Conservation (phyloP, 2,329 filamentous ascomycete species). For the Ophiosphaerella korrae region DNA sequence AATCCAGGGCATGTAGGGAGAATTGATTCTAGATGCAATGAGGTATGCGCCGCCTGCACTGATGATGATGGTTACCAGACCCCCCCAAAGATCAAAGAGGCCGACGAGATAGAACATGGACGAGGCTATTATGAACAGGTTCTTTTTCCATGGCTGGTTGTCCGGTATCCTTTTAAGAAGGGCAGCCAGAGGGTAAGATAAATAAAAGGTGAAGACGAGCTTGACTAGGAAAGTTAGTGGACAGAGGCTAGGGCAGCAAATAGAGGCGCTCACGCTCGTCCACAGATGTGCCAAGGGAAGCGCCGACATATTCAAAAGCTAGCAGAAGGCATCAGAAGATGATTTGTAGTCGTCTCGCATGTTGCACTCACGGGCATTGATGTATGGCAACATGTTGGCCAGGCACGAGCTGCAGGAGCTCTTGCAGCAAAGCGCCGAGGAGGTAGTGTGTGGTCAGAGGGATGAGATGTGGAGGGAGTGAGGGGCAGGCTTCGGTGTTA, state of each 20-base stretch:
- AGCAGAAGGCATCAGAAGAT: slow-evolving; percentile 2
- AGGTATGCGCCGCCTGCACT: slow-evolving; percentile 79
- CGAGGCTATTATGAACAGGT: slow-evolving; percentile 83
- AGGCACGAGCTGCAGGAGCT: background rate
- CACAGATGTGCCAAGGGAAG: slow-evolving; percentile 64
- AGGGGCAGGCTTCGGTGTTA: too few species aligned
- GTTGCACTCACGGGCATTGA: slow-evolving; percentile 61
- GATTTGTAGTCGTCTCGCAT: background rate
- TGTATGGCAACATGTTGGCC: slow-evolving; percentile 65
- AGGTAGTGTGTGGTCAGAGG: background rate
- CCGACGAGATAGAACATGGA: slow-evolving; percentile 91
- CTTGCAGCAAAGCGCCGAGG: background rate
- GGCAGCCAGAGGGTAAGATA: slow-evolving; percentile 90
- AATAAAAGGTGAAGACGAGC: slow-evolving; percentile 84
- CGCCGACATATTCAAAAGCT: slow-evolving; percentile 67
- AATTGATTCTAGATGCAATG: slow-evolving; percentile 82
- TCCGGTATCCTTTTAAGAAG: slow-evolving; percentile 91
- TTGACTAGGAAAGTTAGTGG: slow-evolving; percentile 69
- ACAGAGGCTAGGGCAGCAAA: background rate
- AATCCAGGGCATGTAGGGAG: slow-evolving; percentile 97
- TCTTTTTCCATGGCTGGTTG: slow-evolving; percentile 80
- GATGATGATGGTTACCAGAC: slow-evolving; percentile 77
- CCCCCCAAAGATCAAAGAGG: slow-evolving; percentile 89
- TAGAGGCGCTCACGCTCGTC: slow-evolving; percentile 63
- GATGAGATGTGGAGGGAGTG: background rate